Base-by-base conservation (phyloP, 495 filamentous ascomycete species). In the Barbatosphaeria neglecta region DNA sequence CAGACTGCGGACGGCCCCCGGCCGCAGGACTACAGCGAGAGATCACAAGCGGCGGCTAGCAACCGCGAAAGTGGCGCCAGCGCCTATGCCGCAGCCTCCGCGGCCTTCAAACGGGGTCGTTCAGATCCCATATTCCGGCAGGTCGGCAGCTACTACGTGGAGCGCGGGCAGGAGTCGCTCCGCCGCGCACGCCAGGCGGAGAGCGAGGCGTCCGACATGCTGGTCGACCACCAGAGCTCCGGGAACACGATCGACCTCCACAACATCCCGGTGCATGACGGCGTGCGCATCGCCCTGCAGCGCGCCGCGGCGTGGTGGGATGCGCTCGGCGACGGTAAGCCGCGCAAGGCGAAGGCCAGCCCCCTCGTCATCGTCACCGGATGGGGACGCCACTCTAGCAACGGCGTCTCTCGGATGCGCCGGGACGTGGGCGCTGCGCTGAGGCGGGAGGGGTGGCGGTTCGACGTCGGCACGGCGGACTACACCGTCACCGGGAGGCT, bases 361-460 rank as follows among this genome's bases (percentile, higher is more conserved):
- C 74, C 56, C 49, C 86, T 83, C 52, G 75, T 73, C 33, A 83
- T 98, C 20, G 72, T 98, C 20, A 94, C 87, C 0, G 92, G 92
- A 2, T 42, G 79, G 4, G 92, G 92, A 5, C 66, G 68, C 25
- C 92, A 98, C 58, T 88, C 80, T 42, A 74, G 76, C n/a, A 80
- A 81, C 35, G 87, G 90, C 0, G 81, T 72, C 24, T 81, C 80
- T 1, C 81, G 77, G 47, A 52, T 98, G 20, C 81, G 87, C 2
- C 86, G 84, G 27, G 84, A 86, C n/a, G 88, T 98, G 1, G 79
- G 68, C 43, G 84, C 74, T 57, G 83, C 83, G 67, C 60, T 98
- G 45, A 68, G 77, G 41, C 72, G 72, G 31, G 85, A 90, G 45
- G 88, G 87, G 0, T 98, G 92, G 92, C 83, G 76, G 50, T 69